phyloP scores from a whole-genome alignment of 108 stramenopile species.

The Parmales sp. region DNA sequence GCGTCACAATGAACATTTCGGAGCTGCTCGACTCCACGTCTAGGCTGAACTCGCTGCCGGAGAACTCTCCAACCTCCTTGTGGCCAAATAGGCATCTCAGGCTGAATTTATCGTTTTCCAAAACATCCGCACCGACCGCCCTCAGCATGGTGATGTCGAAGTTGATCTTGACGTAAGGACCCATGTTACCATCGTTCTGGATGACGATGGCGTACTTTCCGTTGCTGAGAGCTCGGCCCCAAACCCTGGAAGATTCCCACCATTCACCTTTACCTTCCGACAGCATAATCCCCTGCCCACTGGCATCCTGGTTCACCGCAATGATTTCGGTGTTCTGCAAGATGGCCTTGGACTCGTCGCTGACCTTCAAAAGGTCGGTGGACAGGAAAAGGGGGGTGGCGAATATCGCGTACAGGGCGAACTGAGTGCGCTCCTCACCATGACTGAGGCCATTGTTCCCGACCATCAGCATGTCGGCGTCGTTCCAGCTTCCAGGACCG shows the following conservation, averaged over 20 bases:
- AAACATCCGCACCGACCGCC: background rate
- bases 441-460: slow-evolving; percentile 13
- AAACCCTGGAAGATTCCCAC: background rate
- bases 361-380: slow-evolving; percentile 1
- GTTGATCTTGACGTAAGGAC: background rate
- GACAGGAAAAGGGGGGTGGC: slow-evolving; percentile 12
- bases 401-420: slow-evolving; percentile 11
- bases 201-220: slow-evolving; percentile 11
- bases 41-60: background rate
- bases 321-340: slow-evolving; percentile 8
- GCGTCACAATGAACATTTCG: slow-evolving; percentile 6
- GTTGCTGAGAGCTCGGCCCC: background rate
- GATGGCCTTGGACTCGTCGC: slow-evolving; percentile 4
- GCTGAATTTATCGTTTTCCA: no score
- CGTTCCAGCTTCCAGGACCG: slow-evolving; percentile 14
- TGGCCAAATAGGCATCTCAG: background rate
- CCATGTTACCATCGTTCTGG: background rate
- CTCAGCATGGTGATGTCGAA: slow-evolving; percentile 2
- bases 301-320: slow-evolving; percentile 10
- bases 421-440: slow-evolving; percentile 7
- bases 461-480: slow-evolving; percentile 15
- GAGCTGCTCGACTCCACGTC: background rate
- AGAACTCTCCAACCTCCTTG: slow-evolving; percentile 7
- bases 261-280: background rate
- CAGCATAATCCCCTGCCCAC: background rate